A percentile compares a stretch with the other conserved stretches of the same genome.
phyloP scores from a whole-genome alignment of 768 basidiomycete genomes.

The Tylopilus balloui region DNA sequence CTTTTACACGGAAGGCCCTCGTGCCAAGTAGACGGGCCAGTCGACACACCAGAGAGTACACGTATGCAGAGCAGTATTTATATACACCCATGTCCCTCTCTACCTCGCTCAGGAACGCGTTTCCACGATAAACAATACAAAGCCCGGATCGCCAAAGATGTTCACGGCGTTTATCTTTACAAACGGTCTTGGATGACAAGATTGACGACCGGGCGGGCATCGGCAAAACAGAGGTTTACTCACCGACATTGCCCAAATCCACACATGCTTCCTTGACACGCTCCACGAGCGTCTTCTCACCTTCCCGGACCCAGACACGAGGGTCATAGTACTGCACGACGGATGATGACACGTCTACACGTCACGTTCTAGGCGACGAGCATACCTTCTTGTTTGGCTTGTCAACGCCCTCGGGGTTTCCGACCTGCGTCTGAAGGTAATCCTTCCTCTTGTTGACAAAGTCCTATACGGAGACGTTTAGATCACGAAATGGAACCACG shows the following conservation, averaged over 20 bases:
- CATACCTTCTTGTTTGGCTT: conserved; percentile 98
- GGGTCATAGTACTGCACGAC: conserved; percentile 79
- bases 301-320: conserved; percentile 97
- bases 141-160: no score
- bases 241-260: conserved; percentile 75
- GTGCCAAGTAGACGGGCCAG: not conserved
- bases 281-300: conserved; percentile 84
- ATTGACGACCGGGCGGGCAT: no score
- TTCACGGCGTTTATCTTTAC: no score
- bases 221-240: conserved; percentile 26
- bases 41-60: not conserved
- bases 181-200: conserved; percentile 19
- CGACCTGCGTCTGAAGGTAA: conserved; percentile 87
- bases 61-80: not conserved
- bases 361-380: not conserved
- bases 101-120: not conserved
- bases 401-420: conserved; percentile 94
- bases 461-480: conserved; percentile 51
- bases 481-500: not conserved
- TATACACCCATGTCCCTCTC: not conserved
- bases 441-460: conserved; percentile 82
- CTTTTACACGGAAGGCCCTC: no score
- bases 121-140: conserved; percentile 27
- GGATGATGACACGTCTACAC: not conserved
- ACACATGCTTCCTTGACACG: conserved; percentile 93